Evolutionary conservation across 2,329 filamentous ascomycete genomes (phyloP).

Genomic region (Penicillium brevicompactum): DNA sequence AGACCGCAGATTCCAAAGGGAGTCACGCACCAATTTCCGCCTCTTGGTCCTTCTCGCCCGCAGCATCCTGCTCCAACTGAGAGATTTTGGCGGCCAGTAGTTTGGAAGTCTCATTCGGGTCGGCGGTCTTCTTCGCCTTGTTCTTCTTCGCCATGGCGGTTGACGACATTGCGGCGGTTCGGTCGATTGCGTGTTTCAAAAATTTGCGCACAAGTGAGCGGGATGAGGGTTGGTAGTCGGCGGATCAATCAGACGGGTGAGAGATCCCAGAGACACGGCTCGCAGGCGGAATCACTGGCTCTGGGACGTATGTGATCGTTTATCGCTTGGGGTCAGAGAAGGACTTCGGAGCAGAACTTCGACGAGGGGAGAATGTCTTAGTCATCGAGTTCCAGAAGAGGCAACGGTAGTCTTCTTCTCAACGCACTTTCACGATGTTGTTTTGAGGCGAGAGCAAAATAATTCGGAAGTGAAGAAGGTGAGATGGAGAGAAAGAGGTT

Average conservation of each 20-base stretch:
- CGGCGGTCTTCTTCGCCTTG: slow-evolving; percentile 81
- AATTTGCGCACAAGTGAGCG: slow-evolving; percentile 21
- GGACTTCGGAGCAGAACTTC: slow-evolving; percentile 13
- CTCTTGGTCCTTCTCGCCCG: slow-evolving; percentile 92
- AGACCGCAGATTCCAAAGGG: background rate
- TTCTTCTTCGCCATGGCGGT: slow-evolving; percentile 68
- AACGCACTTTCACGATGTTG: background rate
- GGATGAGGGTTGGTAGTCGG: slow-evolving; percentile 12
- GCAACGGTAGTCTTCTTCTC: background rate
- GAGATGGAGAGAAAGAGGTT: background rate
- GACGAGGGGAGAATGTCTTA: slow-evolving; percentile 7
- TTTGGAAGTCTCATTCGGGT: slow-evolving; percentile 88
- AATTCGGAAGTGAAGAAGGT: background rate
- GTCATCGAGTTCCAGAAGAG: slow-evolving; percentile 2
- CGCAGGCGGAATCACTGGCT: slow-evolving; percentile 19
- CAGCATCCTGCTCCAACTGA: slow-evolving; percentile 89
- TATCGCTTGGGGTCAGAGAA: slow-evolving; percentile 1
- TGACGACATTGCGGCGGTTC: slow-evolving; percentile 44
- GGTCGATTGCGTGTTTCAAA: slow-evolving; percentile 12
- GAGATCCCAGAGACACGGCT: slow-evolving; percentile 24
- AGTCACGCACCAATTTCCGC: slow-evolving; percentile 80
- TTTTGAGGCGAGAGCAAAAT: background rate
- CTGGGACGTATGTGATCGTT: slow-evolving; percentile 16
- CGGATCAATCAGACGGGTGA: slow-evolving; percentile 18
- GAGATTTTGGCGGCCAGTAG: slow-evolving; percentile 91